phyloP scores from a whole-genome alignment of 805 yeast genomes.

The Zygosaccharomyces gambellarensis region DNA sequence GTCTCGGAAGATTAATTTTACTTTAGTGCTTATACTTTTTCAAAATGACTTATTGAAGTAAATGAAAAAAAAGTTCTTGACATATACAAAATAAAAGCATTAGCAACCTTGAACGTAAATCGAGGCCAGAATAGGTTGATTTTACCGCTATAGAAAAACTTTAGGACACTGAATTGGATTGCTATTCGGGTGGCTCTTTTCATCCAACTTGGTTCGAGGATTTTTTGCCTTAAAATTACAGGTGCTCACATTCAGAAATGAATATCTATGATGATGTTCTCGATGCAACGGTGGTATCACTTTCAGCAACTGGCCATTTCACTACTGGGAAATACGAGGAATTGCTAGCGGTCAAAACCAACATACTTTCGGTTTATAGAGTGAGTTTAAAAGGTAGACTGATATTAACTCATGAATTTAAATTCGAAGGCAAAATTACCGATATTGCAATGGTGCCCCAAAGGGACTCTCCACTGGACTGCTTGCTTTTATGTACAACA shows the following conservation, averaged over 20 bases:
- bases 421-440: slow-evolving; percentile 64
- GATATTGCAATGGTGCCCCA: slow-evolving; percentile 50
- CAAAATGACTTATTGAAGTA: not conserved
- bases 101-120: not conserved
- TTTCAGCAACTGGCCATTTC: slow-evolving; percentile 50
- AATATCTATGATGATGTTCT: slow-evolving; percentile 74
- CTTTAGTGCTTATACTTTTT: not conserved
- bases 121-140: not conserved
- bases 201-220: not conserved
- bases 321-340: slow-evolving; percentile 40
- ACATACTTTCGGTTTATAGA: slow-evolving; percentile 43
- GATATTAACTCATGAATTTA: slow-evolving; percentile 55
- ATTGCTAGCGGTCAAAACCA: slow-evolving; percentile 65
- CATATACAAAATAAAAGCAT: not conserved
- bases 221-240: not conserved
- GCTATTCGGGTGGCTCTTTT: not conserved
- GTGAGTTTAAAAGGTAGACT: slow-evolving; percentile 22
- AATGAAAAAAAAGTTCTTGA: not conserved
- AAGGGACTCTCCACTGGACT: slow-evolving; percentile 49
- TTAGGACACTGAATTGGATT: not conserved
- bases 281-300: slow-evolving; percentile 70
- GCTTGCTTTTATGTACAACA: slow-evolving; percentile 60
- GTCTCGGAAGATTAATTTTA: not conserved
- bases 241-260: slow-evolving; percentile 41
- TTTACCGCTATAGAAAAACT: not conserved